Evolutionary conservation across 2,329 filamentous ascomycete species (phyloP).

Genomic region (Ophiostoma sp.): DNA sequence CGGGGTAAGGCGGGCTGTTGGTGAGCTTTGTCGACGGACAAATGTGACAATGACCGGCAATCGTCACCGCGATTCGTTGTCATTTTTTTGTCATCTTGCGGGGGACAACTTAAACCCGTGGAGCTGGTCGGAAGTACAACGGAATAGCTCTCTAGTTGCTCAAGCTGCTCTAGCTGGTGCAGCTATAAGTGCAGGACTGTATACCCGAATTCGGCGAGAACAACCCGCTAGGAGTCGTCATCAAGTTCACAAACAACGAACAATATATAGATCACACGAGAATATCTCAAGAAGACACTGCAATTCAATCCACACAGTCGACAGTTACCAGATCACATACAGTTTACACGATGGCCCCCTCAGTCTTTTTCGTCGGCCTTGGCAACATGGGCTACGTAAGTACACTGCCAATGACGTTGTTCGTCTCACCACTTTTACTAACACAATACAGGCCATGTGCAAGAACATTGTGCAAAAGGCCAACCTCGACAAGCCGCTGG

Average conservation of each 20-base stretch:
- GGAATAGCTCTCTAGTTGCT: background rate
- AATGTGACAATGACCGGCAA: background rate
- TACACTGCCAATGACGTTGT: background rate
- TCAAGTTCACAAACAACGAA: background rate
- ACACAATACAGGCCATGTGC: conserved; percentile 66
- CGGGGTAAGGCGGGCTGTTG: background rate
- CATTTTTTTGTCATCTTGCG: background rate
- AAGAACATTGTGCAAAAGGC: conserved; percentile 82
- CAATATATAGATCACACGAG: background rate
- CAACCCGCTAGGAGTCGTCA: background rate
- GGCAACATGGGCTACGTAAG: conserved; percentile 81
- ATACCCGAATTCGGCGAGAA: background rate
- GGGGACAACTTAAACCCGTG: background rate
- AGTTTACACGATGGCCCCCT: conserved; percentile 51
- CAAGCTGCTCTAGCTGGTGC: background rate
- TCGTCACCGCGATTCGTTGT: background rate
- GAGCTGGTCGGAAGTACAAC: background rate
- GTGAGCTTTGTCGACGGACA: too few species aligned
- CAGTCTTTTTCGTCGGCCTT: conserved; percentile 76
- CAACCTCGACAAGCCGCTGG: conserved; percentile 66
- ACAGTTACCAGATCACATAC: conserved; percentile 24
- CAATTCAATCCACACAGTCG: background rate
- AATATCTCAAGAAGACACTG: background rate
- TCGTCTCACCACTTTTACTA: background rate
- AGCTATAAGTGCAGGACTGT: background rate